Base-by-base conservation (phyloP, 495 filamentous ascomycete genomes). In the Talaromyces wortmannii region DNA sequence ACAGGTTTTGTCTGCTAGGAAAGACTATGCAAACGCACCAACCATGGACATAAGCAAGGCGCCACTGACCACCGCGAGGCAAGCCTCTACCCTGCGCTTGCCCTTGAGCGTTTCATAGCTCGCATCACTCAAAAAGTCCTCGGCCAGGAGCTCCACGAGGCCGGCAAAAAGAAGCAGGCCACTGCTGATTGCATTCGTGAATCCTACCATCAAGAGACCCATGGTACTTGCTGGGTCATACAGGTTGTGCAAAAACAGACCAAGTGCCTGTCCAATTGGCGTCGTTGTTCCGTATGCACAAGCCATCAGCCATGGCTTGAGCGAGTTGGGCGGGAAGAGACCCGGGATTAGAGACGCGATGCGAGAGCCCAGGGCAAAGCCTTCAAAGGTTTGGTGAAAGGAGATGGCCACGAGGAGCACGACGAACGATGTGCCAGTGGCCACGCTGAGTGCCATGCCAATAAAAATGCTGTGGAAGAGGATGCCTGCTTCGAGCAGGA, bases 251-350 rank as follows among this genome's bases (percentile, higher is more conserved):
- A 95, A 78, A 17, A 84, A 72, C 7, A 97, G 73, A 0, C 92
- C 92, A 49, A 96, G 87, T 3, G 90, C 90, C 65, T 97, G 92
- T 11, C 92, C 92, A 40, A 95, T 71, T 2, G 92, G 92, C 2
- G 92, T 96, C 2, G 92, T 97, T 44, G 85, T 83, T 23, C 92
- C 92, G 62, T 95, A 97, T 3, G 92, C 90, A 7, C 94, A 74
- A 5, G 87, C 88, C 92, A 97, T 97, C n/a, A 96, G 77, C 91
- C 91, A 96, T 10, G 92, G 92, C 49, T 80, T 74, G 65, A 78
- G 59, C 6, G 80, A 68, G 63, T 70, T 48, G 58, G 75, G 67
- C 0, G 75, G 59, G 57, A 83, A 82, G 4, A 75, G 67, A 54
- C 75, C 72, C 3, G 82, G 78, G n/a, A 77, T 77, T 18, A 89